A percentile compares a stretch with the other conserved stretches of the same genome.
Evolutionary conservation across 805 yeast genomes (phyloP).

Genomic region (Pichia manshurica): DNA sequence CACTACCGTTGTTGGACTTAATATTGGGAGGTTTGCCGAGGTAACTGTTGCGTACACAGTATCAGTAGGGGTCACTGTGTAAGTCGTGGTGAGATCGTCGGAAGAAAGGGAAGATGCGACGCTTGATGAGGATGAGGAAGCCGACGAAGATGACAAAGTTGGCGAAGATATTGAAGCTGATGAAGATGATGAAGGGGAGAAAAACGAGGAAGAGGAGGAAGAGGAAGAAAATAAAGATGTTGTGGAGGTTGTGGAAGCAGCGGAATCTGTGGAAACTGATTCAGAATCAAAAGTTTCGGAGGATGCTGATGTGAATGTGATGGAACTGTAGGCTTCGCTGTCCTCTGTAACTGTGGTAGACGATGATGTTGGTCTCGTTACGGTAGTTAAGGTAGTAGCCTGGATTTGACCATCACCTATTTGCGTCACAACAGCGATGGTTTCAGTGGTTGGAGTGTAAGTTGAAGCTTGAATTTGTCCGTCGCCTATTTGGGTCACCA

Average conservation of each 20-base stretch:
- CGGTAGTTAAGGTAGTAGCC: conserved; percentile 12
- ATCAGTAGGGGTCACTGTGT: conserved; percentile 26
- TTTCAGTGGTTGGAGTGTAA: conserved; percentile 26
- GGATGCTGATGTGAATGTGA: too few species aligned
- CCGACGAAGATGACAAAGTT: conserved; percentile 7
- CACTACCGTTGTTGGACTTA: conserved; percentile 21
- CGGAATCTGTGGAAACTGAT: too few species aligned
- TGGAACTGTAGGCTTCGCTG: too few species aligned
- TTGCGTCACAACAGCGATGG: conserved; percentile 33
- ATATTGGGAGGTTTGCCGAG: conserved; percentile 19
- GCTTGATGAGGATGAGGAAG: background rate
- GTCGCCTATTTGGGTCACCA: conserved; percentile 40
- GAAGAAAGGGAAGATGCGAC: conserved; percentile 5
- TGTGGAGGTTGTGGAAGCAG: too few species aligned
- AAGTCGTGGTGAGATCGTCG: conserved; percentile 24
- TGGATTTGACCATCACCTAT: conserved; percentile 44
- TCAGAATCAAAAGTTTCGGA: too few species aligned
- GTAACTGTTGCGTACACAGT: conserved; percentile 27
- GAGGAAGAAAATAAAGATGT: background rate
- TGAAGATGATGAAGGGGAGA: background rate
- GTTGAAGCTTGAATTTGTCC: conserved; percentile 41
- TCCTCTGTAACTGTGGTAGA: too few species aligned
- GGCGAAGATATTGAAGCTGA: conserved; percentile 8
- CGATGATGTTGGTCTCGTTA: background rate
- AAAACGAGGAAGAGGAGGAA: background rate